Base-by-base conservation (phyloP, 371 early-diverging fungal species). In the Syncephalis fuscata region DNA sequence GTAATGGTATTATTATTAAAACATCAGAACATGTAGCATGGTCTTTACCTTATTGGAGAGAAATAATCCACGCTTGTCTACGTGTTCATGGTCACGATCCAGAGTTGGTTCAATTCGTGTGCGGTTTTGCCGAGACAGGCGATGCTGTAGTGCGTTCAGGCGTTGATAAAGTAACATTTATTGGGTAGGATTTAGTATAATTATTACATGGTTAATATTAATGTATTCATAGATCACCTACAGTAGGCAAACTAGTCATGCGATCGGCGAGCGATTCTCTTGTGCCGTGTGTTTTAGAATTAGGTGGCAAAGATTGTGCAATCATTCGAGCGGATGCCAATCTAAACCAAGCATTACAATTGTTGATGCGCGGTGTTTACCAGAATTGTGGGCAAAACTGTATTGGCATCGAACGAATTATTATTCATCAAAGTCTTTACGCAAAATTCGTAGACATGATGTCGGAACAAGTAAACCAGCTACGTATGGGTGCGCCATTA, bases 321-420 rank as follows among this genome's bases (percentile, higher is more conserved):
- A 73, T 88, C 45, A 64, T 86, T 26, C 69, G 80, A 49, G 73
- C 71, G 51, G 88, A 88, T 58, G 69, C 77, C 3, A 78, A 85
- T 58, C 56, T 83, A 49, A 46, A 52, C 14, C 79, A 83, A 40
- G 71, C 75, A 37, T 58, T 78, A 25, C 78, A 82, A 5, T 69
- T 82, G 5, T 54, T 79, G 53, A 75, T 88, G 80, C 80, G 86
- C 51, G 79, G 82, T 45, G 74, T 73, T 2, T 79, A 88, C 66
- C 85, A 84, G 48, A 88, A 87, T 60, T 71, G 81, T 48, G 88
- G 88, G 14, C 89, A 88, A 56, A 88, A 85, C 59, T 88, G 89
- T 59, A 75, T 85, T 52, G 88, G 85, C 43, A 67, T 81, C 27
- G 82, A 84, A 59, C 71, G 83, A 49, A 73, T 86, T 21, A 62